Conservation (phyloP, 2,329 filamentous ascomycete species). For the Fusarium sp. region DNA sequence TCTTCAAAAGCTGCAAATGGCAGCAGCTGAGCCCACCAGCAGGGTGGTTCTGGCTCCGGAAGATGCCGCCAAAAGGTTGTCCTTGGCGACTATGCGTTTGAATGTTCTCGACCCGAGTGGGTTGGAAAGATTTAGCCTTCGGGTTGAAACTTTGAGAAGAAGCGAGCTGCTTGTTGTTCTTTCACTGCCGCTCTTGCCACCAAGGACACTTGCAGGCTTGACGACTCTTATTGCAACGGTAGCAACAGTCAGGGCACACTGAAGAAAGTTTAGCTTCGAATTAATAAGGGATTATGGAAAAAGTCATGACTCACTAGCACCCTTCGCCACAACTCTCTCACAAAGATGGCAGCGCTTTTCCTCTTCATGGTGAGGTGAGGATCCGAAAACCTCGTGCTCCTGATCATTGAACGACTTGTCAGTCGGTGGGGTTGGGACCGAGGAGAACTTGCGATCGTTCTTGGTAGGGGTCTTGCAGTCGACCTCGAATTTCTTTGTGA, state of each 20-base stretch:
- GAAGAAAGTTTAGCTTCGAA: background rate
- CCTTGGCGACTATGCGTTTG: background rate
- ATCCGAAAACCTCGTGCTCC: too few species aligned
- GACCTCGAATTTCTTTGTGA: conserved; percentile 1
- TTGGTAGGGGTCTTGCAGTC: accelerated
- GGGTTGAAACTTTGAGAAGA: background rate
- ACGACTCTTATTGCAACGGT: conserved; percentile 8
- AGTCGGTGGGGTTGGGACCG: background rate
- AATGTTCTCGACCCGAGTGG: too few species aligned
- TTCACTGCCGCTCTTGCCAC: conserved; percentile 9
- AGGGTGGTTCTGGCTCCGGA: background rate
- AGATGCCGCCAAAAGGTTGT: background rate
- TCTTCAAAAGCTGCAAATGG: too few species aligned
- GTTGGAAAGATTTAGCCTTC: background rate
- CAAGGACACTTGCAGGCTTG: background rate
- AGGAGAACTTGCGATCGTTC: background rate
- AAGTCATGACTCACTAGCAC: conserved; percentile 2
- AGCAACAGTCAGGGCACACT: conserved; percentile 27
- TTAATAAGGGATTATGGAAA: too few species aligned
- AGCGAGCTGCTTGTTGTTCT: background rate
- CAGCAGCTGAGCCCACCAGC: too few species aligned
- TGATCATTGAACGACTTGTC: background rate
- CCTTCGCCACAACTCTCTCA: background rate
- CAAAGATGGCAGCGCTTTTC: background rate
- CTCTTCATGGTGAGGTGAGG: too few species aligned